Conservation (phyloP, 805 yeast species). For the Candida endomychidarum region DNA sequence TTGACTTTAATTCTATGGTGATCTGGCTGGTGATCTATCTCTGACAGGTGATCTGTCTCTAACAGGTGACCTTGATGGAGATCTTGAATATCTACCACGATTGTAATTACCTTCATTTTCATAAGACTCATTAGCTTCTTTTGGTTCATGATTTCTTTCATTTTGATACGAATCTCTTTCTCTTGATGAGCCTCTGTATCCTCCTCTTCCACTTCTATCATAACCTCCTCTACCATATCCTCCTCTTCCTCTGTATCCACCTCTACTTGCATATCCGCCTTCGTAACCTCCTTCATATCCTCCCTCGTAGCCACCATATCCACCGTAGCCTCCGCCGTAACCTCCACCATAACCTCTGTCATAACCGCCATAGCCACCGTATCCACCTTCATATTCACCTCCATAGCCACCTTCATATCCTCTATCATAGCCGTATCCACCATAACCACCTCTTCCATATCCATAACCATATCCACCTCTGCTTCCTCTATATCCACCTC, state of each 20-base stretch:
- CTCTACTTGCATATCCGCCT: constrained; percentile 20
- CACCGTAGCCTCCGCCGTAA: constrained; percentile 17
- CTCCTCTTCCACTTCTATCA: constrained; percentile 13
- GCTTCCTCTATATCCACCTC: constrained; percentile 26
- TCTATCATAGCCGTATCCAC: constrained; percentile 18
- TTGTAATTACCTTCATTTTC: constrained; percentile 14
- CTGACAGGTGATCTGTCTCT: constrained; percentile 40
- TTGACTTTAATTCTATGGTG: not conserved
- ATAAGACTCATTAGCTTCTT: constrained; percentile 17
- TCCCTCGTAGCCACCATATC: constrained; percentile 18
- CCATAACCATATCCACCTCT: constrained; percentile 18
- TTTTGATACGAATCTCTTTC: constrained; percentile 12
- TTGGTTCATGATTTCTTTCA: constrained; percentile 9
- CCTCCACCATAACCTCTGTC: constrained; percentile 17
- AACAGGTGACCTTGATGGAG: constrained; percentile 39
- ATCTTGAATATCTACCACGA: constrained; percentile 29
- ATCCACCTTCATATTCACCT: constrained; percentile 21
- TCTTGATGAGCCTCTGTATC: constrained; percentile 12
- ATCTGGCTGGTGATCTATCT: constrained; percentile 37
- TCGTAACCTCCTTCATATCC: constrained; percentile 17
- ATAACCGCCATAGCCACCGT: constrained; percentile 24
- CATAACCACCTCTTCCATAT: constrained; percentile 18
- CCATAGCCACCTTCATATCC: constrained; percentile 13
- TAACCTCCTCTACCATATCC: constrained; percentile 16
- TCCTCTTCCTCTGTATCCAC: constrained; percentile 20